These are phyloP conservation scores for Fusarium armeniacum DNA, from an alignment of 2,329 filamentous ascomycete genomes.

Conservation along the genomic window DNA sequence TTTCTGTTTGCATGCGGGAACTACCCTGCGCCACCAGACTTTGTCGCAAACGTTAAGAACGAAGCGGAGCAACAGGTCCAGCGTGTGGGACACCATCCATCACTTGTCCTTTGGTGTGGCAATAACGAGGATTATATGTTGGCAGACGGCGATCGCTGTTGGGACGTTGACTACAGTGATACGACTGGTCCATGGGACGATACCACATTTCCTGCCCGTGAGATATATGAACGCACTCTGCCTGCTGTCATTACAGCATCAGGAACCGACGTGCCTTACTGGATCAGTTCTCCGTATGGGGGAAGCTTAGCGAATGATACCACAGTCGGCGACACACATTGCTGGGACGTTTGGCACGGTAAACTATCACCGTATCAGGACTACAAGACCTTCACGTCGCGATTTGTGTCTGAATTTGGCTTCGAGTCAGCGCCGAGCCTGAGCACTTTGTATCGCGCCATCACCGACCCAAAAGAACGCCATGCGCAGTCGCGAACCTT, in stretches of 20 bases:
- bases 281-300: constrained; percentile 10
- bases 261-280: background rate
- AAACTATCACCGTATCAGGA: constrained; percentile 12
- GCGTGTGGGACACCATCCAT: constrained; percentile 11
- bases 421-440: constrained; percentile 16
- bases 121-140: constrained; percentile 28
- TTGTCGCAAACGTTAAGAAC: background rate
- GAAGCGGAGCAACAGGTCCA: constrained; percentile 13
- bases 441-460: rapidly evolving
- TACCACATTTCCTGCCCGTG: constrained; percentile 9
- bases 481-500: constrained; percentile 7
- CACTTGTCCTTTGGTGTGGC: constrained; percentile 7
- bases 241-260: background rate
- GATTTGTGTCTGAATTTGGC: background rate
- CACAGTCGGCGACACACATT: constrained; percentile 5
- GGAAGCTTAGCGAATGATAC: constrained; percentile 9
- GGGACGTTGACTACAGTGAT: constrained; percentile 20
- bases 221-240: constrained; percentile 3
- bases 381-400: constrained; percentile 12
- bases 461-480: background rate
- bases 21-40: constrained; percentile 3
- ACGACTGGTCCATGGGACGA: constrained; percentile 13
- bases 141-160: constrained; percentile 7
- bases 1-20: constrained; percentile 19
- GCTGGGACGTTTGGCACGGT: constrained; percentile 20